Percentiles rank a stretch among this genome's conserved stretches.
Evolutionary conservation across 805 yeast genomes (phyloP).

Genomic region (Sungouiozyma ichnusensis): DNA sequence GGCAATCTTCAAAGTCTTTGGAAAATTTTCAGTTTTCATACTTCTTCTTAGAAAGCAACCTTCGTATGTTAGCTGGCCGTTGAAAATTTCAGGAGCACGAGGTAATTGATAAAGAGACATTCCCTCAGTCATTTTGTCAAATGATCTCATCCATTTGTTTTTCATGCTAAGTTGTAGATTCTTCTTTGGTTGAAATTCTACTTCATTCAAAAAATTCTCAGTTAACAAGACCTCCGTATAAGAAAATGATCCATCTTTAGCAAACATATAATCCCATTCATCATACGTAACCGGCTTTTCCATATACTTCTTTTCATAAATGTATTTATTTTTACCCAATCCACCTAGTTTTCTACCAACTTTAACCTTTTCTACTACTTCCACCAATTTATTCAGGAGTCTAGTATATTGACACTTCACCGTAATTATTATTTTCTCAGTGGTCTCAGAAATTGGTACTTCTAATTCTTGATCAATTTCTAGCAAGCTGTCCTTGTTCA

Average conservation of each 20-base stretch:
- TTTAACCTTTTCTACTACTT: constrained; percentile 48
- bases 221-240: constrained; percentile 48
- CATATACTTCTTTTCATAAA: constrained; percentile 36
- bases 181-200: constrained; percentile 7
- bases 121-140: not conserved
- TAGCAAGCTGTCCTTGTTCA: constrained; percentile 23
- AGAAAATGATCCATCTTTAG: constrained; percentile 85
- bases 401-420: constrained; percentile 52
- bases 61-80: constrained; percentile 58
- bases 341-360: constrained; percentile 29
- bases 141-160: constrained; percentile 64
- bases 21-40: constrained; percentile 50
- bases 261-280: constrained; percentile 53
- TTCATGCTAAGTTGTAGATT: constrained; percentile 16
- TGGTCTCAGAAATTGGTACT: constrained; percentile 26
- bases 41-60: constrained; percentile 62
- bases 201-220: constrained; percentile 9
- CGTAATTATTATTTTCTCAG: constrained; percentile 56
- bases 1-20: constrained; percentile 56
- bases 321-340: constrained; percentile 28
- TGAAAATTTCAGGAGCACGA: constrained; percentile 40
- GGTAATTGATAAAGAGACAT: constrained; percentile 7
- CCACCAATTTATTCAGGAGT: constrained; percentile 40
- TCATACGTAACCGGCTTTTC: constrained; percentile 41
- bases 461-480: constrained; percentile 69